phyloP scores from a whole-genome alignment of 495 filamentous ascomycete genomes.

The Halenospora varia region DNA sequence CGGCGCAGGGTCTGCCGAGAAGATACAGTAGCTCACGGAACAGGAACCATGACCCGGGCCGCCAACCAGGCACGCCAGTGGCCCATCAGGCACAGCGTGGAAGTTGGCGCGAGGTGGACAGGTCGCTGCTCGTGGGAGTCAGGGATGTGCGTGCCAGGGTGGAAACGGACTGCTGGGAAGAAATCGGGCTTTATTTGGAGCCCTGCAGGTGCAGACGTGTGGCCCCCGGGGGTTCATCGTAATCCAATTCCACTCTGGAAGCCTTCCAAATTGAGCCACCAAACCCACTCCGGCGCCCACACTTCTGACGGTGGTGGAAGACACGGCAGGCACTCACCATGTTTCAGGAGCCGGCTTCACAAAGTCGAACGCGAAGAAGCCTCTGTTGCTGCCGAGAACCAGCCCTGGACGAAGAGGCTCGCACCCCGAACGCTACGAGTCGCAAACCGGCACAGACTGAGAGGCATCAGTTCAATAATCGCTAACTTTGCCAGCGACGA shows the following conservation, averaged over 20 bases:
- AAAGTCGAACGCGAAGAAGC: neutral
- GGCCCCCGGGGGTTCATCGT: neutral
- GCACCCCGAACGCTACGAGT: too few relatives aligned
- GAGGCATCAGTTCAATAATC: too few relatives aligned
- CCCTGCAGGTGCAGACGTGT: neutral
- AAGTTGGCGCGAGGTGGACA: neutral
- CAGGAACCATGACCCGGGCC: neutral
- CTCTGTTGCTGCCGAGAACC: neutral
- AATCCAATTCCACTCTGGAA: neutral
- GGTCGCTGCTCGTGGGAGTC: neutral
- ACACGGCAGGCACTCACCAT: too few relatives aligned
- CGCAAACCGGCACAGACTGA: too few relatives aligned
- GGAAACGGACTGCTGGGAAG: constrained; percentile 21
- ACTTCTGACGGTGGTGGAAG: neutral
- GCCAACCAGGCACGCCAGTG: neutral
- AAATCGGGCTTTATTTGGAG: too few relatives aligned
- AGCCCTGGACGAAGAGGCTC: too few relatives aligned
- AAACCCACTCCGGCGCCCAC: constrained; percentile 1
- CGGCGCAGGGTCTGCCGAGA: neutral
- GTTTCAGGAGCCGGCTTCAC: constrained; percentile 15
- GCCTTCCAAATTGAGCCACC: neutral
- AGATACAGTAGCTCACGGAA: neutral
- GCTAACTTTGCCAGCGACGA: too few relatives aligned
- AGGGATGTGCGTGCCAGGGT: constrained; percentile 3
- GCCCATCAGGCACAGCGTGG: neutral